Evolutionary conservation across 148 eudicot genomes (phyloP).

Genomic region (Linanthus parryae): DNA sequence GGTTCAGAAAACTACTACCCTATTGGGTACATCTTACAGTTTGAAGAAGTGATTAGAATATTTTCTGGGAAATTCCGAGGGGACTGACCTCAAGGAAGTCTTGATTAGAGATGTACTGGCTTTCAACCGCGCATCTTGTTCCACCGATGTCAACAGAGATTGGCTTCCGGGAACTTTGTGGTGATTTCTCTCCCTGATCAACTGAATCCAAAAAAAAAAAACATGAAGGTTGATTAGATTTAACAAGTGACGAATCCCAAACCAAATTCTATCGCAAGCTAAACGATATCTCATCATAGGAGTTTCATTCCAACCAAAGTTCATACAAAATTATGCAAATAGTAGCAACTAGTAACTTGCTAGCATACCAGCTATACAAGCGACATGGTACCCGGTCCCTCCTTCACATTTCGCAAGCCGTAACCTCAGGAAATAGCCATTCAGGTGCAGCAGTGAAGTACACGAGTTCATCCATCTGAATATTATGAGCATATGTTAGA

Average conservation of each 20-base stretch:
- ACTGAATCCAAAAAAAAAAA: constrained; percentile 2
- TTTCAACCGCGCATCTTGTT: constrained; percentile 38
- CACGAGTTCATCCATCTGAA: constrained; percentile 52
- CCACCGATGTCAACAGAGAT: constrained; percentile 42
- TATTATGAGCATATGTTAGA: too few species aligned
- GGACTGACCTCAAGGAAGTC: constrained; percentile 57
- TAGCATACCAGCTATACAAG: constrained; percentile 42
- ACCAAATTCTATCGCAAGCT: neutral
- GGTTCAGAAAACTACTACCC: too few species aligned
- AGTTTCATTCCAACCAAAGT: neutral
- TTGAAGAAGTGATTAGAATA: neutral
- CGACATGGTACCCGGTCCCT: constrained; percentile 58
- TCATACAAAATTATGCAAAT: neutral
- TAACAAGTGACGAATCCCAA: neutral
- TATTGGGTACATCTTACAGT: too few species aligned
- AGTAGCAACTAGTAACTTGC: neutral
- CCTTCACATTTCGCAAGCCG: constrained; percentile 50
- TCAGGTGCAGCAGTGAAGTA: constrained; percentile 20
- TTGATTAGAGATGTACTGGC: constrained; percentile 51
- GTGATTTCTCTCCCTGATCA: constrained; percentile 18
- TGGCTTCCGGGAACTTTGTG: constrained; percentile 22
- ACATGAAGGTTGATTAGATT: too few species aligned
- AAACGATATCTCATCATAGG: neutral
- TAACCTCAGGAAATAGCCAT: constrained; percentile 58
- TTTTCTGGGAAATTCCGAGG: neutral